A percentile compares a stretch with the other conserved stretches of the same genome.
Conservation (phyloP, 176 grass and related monocot species). For the Thalia dealbata region DNA sequence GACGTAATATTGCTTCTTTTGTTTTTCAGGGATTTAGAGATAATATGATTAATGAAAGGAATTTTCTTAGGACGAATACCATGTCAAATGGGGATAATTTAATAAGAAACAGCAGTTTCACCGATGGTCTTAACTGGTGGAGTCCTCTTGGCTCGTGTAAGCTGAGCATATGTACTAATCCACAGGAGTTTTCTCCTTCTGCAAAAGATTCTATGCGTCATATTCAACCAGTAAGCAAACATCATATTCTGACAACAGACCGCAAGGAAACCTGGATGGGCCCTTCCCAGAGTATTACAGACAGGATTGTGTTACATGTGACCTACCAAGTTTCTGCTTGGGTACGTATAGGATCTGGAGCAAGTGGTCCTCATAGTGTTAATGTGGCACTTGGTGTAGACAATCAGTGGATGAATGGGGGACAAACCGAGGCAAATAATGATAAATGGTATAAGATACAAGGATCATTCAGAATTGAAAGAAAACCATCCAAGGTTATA, state of each 20-base stretch:
- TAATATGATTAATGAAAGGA: background rate
- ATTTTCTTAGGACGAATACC: background rate
- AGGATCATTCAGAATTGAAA: conserved; percentile 43
- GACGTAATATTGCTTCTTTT: background rate
- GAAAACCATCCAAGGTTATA: conserved; percentile 30
- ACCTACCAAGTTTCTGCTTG: conserved; percentile 80
- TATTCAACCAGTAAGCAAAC: conserved; percentile 35
- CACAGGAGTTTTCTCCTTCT: conserved; percentile 35
- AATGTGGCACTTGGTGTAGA: conserved; percentile 76
- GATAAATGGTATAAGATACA: conserved; percentile 29
- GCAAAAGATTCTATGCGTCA: conserved; percentile 17
- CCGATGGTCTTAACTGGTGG: conserved; percentile 57
- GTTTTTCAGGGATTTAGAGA: background rate
- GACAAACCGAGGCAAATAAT: conserved; percentile 21
- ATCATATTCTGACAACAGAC: conserved; percentile 48
- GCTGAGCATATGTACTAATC: conserved; percentile 49
- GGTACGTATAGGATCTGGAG: conserved; percentile 59
- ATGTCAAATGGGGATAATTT: conserved; percentile 43
- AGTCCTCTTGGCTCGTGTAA: conserved; percentile 77
- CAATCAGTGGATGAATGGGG: conserved; percentile 40
- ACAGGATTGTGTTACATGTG: conserved; percentile 62
- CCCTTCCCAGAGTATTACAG: conserved; percentile 83
- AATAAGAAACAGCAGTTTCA: conserved; percentile 52
- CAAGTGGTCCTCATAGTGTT: conserved; percentile 49
- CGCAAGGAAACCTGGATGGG: conserved; percentile 92